Evolutionary conservation across 2,329 filamentous ascomycete species (phyloP), one percentile per base, ranked within the genome.

Genomic region (Herpotrichia juniperi): DNA sequence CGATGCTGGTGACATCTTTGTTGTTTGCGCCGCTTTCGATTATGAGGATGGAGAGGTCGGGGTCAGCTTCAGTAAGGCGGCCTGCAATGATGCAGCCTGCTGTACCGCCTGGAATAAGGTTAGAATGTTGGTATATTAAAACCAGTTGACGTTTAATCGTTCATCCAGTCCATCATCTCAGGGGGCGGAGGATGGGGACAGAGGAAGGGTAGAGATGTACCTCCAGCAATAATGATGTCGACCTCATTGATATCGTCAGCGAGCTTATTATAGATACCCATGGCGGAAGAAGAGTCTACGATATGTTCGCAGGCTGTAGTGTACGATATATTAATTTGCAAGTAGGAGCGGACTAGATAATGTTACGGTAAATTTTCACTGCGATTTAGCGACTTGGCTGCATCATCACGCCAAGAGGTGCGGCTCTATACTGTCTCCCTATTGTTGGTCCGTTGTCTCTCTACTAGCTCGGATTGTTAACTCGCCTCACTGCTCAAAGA

Each of bases 11-110:
- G 45, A 79, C 73, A 57, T 81, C 72, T 55, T 79, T 78, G 58
- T 81, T 84, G 63, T 84, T 81, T 17, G 72, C 74, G 1, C 83
- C 83, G 24, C 76, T 72, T 61, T 86, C 83, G 44, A 85, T 77
- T 6, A 85, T 70, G 11, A 84, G 68, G 35, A 84, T 77, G 14
- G 76, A 78, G 1, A 83, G 67, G 19, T 71, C 69, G 1, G 79
- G 79, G 48, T 82, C 77, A 0, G 80, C 79, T 48, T 79, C 77
- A 5, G 81, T 78, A 2, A 84, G 74, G 42, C 82, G 72, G 3
- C 73, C 76, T 14, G 81, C 81, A 28, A 82, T 34, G 42, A 48
- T 35, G 24, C 46, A 48, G n/a, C 12, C 40, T 16, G 40, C 40
- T 16, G 40, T 43, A 8, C 40, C 40, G 22, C 40, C 71, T 43